Base-by-base conservation (phyloP, 345 rosid species). In the Gossypium australe region DNA sequence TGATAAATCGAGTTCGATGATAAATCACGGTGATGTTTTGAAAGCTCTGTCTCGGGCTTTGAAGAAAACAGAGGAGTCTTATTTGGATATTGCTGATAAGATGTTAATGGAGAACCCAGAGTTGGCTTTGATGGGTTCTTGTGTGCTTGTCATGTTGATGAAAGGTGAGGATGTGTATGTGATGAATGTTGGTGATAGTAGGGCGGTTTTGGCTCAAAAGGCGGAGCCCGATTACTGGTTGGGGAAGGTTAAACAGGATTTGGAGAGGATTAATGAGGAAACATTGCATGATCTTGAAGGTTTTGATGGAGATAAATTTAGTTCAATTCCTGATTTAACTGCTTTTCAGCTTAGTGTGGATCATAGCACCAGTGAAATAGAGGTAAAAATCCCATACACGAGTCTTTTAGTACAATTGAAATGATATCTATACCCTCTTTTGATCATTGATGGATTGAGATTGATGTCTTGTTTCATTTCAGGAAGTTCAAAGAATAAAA, bases 161-260 rank as follows among this genome's bases (percentile, higher is more conserved):
- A 93, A 95, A 74, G 99, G 94, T 5, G 98, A 95, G 73, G 97
- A 95, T 85, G 93, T 93, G 25, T 95, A 93, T 64, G 84, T 93
- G 85, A 84, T 95, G 98, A 95, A 93, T 75, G 97, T 95, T 41
- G 99, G 99, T 0, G 99, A 94, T 76, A 94, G 98, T 76, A 78
- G 98, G 75, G 97, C 96, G 3, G 93, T 94, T 41, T 75, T 94
- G 75, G 99, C 92, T 9, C 97, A 90, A 77, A 93, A 89, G 77
- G 84, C 82, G 0, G 93, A 85, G 79, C 88, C 90, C 0, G 94
- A 91, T 81, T 88, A 82, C 78, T 78, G 97, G 86, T 76, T 92
- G 27, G 92, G 94, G 7, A 88, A 86, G 85, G 81, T 81, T 65
- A 86, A 81, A 45, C 90, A 89, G 70, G 98, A 94, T 67, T 86